A percentile compares a stretch with the other conserved stretches of the same genome.
Evolutionary conservation across 2,329 filamentous ascomycete genomes (phyloP).

Genomic region (Daldinia sp.): DNA sequence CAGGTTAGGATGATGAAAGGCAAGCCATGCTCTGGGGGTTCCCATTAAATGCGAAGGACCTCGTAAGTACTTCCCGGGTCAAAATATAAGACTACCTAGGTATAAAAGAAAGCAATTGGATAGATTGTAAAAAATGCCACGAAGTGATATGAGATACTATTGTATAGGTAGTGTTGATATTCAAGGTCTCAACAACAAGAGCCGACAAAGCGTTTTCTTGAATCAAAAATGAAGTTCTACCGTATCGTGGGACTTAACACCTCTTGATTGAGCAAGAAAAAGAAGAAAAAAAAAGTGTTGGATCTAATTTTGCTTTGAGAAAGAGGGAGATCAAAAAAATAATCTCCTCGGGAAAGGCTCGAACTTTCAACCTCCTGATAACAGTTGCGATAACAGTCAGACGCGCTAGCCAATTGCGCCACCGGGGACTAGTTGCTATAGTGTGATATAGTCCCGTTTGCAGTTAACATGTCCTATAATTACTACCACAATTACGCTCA

Average conservation of each 20-base stretch:
- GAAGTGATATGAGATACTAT: neutral
- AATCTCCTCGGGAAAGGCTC: conserved; percentile 14
- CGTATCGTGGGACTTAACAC: no score
- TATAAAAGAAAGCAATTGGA: neutral
- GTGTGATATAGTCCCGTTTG: neutral
- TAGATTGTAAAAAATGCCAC: neutral
- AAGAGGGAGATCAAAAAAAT: neutral
- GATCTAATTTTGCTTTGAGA: neutral
- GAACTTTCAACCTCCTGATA: conserved; percentile 14
- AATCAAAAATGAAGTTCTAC: no score
- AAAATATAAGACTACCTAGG: neutral
- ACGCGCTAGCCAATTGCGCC: conserved; percentile 69
- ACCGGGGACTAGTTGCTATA: conserved; percentile 52
- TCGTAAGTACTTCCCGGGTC: neutral
- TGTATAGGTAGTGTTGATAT: no score
- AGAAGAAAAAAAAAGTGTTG: neutral
- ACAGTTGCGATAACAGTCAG: conserved; percentile 62
- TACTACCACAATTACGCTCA: neutral
- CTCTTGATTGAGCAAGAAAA: neutral
- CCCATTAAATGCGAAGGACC: neutral
- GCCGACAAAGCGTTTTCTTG: no score
- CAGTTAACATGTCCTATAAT: neutral
- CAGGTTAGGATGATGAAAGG: neutral
- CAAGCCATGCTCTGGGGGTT: neutral
- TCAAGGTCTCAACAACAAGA: no score